A percentile compares a stretch with the other conserved stretches of the same genome.
Conservation (phyloP, 2,329 filamentous ascomycete genomes). For the Talaromyces rugulosus region DNA sequence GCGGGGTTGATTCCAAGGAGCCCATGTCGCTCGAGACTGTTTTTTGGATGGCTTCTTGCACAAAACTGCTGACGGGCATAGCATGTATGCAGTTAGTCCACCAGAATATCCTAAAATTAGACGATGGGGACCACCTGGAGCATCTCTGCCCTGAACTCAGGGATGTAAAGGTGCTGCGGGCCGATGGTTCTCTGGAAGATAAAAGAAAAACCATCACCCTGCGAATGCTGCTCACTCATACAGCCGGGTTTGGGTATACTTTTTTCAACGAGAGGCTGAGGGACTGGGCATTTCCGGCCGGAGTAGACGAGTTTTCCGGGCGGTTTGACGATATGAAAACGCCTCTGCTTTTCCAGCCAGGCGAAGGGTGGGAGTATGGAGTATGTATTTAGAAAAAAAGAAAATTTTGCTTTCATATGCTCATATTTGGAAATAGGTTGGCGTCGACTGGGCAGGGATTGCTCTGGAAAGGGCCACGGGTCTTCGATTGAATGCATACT, state of each 20-base stretch:
- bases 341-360: constrained; percentile 61
- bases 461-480: constrained; percentile 45
- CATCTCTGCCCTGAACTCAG: constrained; percentile 41
- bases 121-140: constrained; percentile 38
- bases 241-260: constrained; percentile 55
- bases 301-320: constrained; percentile 56
- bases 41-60: constrained; percentile 57
- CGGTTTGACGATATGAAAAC: constrained; percentile 49
- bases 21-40: constrained; percentile 58
- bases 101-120: constrained; percentile 37
- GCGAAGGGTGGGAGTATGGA: constrained; percentile 58
- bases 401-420: not conserved
- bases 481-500: constrained; percentile 45
- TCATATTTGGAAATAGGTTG: constrained; percentile 31
- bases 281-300: constrained; percentile 47
- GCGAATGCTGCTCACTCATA: constrained; percentile 55
- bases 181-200: constrained; percentile 29
- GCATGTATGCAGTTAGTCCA: constrained; percentile 48
- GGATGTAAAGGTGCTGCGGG: constrained; percentile 36
- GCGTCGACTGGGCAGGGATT: constrained; percentile 54
- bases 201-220: constrained; percentile 53
- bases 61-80: constrained; percentile 42
- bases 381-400: constrained; percentile 28
- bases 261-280: constrained; percentile 51
- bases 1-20: constrained; percentile 41